Evolutionary conservation across 805 yeast species (phyloP).

Genomic region (Metschnikowia amazonensis): DNA sequence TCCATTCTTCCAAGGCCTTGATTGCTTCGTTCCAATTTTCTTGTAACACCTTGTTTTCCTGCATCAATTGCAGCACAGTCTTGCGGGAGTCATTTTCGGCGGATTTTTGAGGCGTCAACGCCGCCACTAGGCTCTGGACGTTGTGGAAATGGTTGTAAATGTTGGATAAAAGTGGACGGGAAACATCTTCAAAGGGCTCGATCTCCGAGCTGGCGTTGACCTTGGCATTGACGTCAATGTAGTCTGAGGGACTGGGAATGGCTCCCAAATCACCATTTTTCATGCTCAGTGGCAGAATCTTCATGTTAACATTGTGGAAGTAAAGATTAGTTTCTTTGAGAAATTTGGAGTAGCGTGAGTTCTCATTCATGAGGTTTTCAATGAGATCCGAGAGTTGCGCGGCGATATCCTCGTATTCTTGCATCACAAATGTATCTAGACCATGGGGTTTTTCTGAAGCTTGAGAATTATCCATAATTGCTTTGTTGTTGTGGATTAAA

Average conservation of each 20-base stretch:
- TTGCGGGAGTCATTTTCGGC: constrained; percentile 13
- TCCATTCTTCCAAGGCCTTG: constrained; percentile 39
- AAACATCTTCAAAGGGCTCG: constrained; percentile 32
- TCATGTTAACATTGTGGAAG: constrained; percentile 24
- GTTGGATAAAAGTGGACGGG: constrained; percentile 34
- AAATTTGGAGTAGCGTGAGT: constrained; percentile 33
- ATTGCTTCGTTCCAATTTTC: constrained; percentile 40
- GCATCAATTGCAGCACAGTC: constrained; percentile 22
- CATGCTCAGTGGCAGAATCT: constrained; percentile 19
- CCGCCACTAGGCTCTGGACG: constrained; percentile 17
- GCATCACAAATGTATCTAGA: constrained; percentile 13
- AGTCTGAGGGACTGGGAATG: constrained; percentile 28
- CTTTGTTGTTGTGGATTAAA: background rate
- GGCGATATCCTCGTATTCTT: constrained; percentile 32
- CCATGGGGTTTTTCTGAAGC: constrained; percentile 10
- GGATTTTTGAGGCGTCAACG: constrained; percentile 6
- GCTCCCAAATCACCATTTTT: background rate
- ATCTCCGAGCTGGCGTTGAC: constrained; percentile 23
- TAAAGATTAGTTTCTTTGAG: constrained; percentile 28
- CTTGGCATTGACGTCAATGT: constrained; percentile 24
- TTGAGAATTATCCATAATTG: background rate
- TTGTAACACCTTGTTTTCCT: constrained; percentile 32
- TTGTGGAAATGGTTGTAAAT: constrained; percentile 35
- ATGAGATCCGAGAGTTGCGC: constrained; percentile 33
- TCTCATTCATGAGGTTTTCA: constrained; percentile 35